Conservation (phyloP, 2,329 filamentous ascomycete genomes). For the Phialemoniopsis sp. region DNA sequence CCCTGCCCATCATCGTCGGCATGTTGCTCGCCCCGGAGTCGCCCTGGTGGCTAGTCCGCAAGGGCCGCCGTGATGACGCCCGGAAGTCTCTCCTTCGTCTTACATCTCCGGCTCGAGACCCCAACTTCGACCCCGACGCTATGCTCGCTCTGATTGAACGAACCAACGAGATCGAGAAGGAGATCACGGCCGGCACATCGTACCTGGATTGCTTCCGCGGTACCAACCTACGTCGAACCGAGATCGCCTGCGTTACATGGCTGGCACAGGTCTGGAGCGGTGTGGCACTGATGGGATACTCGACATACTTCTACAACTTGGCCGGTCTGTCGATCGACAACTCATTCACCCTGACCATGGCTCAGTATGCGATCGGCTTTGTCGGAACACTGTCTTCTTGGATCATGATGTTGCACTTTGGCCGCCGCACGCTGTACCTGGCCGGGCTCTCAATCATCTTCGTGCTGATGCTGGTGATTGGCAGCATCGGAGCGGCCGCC, state of each 20-base stretch:
- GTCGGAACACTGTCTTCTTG: slow-evolving; percentile 47
- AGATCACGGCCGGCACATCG: slow-evolving; percentile 22
- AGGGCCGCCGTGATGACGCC: slow-evolving; percentile 22
- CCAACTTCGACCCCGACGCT: slow-evolving; percentile 31
- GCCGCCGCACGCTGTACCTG: slow-evolving; percentile 46
- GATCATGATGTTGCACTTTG: slow-evolving; percentile 42
- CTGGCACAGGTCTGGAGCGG: too few species aligned
- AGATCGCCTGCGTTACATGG: slow-evolving; percentile 8
- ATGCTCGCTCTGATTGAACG: slow-evolving; percentile 30
- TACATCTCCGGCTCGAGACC: slow-evolving; percentile 31
- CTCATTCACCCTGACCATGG: slow-evolving; percentile 39
- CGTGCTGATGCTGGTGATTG: neutral
- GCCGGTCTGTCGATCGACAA: slow-evolving; percentile 33
- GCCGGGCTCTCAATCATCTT: slow-evolving; percentile 23
- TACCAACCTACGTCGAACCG: slow-evolving; percentile 26
- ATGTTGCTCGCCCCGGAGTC: slow-evolving; percentile 22
- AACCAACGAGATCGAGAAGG: slow-evolving; percentile 29
- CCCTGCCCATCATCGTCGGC: slow-evolving; percentile 1
- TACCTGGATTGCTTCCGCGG: slow-evolving; percentile 34
- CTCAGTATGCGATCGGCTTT: slow-evolving; percentile 44
- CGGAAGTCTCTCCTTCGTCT: slow-evolving; percentile 23
- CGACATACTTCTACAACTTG: neutral
- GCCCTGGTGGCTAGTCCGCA: slow-evolving; percentile 32
- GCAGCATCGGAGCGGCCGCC: neutral
- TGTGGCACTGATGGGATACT: too few species aligned